phyloP scores from a whole-genome alignment of 2,329 filamentous ascomycete species.

The Amphichorda felina region DNA sequence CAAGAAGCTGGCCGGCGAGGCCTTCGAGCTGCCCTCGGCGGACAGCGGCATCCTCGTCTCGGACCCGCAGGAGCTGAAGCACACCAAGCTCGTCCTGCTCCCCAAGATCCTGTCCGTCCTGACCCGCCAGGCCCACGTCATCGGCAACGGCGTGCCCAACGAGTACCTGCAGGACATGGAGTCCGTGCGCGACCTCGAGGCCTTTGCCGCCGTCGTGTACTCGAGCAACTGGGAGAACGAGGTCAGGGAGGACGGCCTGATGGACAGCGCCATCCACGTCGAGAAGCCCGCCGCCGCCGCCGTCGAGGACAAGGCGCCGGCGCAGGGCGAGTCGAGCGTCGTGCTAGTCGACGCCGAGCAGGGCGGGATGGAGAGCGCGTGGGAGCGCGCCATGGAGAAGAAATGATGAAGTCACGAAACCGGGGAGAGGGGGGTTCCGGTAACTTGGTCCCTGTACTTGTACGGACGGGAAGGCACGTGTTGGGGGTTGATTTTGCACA shows the following conservation, averaged over 20 bases:
- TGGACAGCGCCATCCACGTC: slow-evolving; percentile 23
- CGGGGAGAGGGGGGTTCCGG: not conserved
- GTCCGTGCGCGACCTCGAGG: slow-evolving; percentile 62
- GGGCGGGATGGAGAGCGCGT: slow-evolving; percentile 52
- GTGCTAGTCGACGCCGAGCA: slow-evolving; percentile 38
- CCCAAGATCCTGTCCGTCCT: slow-evolving; percentile 85
- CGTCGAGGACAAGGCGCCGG: not conserved
- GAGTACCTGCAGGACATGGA: slow-evolving; percentile 68
- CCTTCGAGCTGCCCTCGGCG: slow-evolving; percentile 48
- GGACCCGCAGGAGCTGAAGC: slow-evolving; percentile 27
- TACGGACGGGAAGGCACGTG: too few relatives aligned
- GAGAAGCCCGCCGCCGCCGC: slow-evolving; percentile 9
- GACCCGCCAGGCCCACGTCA: slow-evolving; percentile 79
- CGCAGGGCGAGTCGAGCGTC: slow-evolving; percentile 35
- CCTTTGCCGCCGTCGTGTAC: slow-evolving; percentile 79
- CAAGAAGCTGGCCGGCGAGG: slow-evolving; percentile 64
- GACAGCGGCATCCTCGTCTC: slow-evolving; percentile 22
- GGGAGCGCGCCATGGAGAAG: slow-evolving; percentile 46
- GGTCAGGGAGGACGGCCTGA: slow-evolving; percentile 30
- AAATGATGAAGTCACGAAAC: not conserved
- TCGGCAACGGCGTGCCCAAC: slow-evolving; percentile 67
- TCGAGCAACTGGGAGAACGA: slow-evolving; percentile 70
- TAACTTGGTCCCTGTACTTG: not conserved
- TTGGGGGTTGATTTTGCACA: too few relatives aligned
- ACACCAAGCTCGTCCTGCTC: slow-evolving; percentile 54